A percentile compares a stretch with the other conserved stretches of the same genome.
phyloP scores from a whole-genome alignment of 352 stramenopile species.

The Paralagenidium karlingii region DNA sequence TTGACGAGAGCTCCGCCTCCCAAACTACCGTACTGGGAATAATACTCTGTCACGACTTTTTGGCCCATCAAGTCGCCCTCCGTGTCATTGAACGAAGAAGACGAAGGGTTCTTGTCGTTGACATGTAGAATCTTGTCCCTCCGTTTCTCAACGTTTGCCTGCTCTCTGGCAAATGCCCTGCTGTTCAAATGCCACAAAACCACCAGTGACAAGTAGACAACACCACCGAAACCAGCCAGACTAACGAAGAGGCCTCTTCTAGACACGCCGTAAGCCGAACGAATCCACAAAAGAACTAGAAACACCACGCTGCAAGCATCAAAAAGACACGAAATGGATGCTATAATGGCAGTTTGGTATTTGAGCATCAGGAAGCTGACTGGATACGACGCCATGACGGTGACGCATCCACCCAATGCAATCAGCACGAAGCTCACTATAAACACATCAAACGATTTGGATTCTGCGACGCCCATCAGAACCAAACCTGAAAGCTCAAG shows the following conservation, averaged over 20 bases:
- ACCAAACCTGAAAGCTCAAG: constrained; percentile 58
- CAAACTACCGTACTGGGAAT: too few relatives aligned
- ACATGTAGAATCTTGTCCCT: too few relatives aligned
- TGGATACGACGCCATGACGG: constrained; percentile 70
- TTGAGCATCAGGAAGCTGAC: constrained; percentile 59
- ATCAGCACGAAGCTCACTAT: constrained; percentile 51
- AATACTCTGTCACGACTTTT: too few relatives aligned
- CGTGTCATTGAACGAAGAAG: too few relatives aligned
- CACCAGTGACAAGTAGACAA: constrained; percentile 48
- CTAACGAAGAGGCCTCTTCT: constrained; percentile 33
- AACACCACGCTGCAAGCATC: constrained; percentile 66
- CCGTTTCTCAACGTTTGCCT: constrained; percentile 12
- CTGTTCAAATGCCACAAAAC: constrained; percentile 72
- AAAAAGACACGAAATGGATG: constrained; percentile 65
- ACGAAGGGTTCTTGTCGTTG: too few relatives aligned
- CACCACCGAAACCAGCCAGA: constrained; percentile 22
- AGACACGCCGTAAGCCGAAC: constrained; percentile 27
- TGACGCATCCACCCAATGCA: constrained; percentile 59
- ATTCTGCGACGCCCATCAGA: constrained; percentile 63
- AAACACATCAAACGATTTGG: constrained; percentile 65
- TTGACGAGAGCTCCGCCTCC: too few relatives aligned
- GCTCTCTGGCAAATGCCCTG: too few relatives aligned
- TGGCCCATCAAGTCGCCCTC: too few relatives aligned
- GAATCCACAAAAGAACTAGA: constrained; percentile 41
- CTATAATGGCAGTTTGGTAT: constrained; percentile 65